Evolutionary conservation across 768 basidiomycete species (phyloP).

Genomic region (Ephemerocybe angulata): DNA sequence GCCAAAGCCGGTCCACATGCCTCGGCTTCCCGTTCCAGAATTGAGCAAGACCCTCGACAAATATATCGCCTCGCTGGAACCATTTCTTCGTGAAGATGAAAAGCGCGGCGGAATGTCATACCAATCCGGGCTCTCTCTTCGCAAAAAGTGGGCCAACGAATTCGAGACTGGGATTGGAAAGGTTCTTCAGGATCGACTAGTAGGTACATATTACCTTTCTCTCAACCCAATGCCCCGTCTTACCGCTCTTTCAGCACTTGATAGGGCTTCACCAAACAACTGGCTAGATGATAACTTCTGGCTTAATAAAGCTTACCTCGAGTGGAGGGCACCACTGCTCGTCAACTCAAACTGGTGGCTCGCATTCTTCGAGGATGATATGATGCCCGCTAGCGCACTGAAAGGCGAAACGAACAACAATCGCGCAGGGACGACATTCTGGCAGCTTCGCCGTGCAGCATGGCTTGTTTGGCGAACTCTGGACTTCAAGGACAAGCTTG

Average conservation of each 20-base stretch:
- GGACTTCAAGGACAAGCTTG: slow-evolving; percentile 65
- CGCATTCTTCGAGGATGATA: slow-evolving; percentile 70
- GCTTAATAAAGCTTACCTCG: slow-evolving; percentile 82
- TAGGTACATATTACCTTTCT: slow-evolving; percentile 46
- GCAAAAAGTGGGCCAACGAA: slow-evolving; percentile 59
- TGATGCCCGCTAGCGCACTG: slow-evolving; percentile 46
- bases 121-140: slow-evolving; percentile 47
- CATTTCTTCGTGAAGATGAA: slow-evolving; percentile 76
- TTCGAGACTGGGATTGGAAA: slow-evolving; percentile 71
- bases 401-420: slow-evolving; percentile 35
- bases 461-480: slow-evolving; percentile 74
- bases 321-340: slow-evolving; percentile 80
- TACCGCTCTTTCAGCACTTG: slow-evolving; percentile 53
- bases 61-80: slow-evolving; percentile 76
- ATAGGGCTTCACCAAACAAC: slow-evolving; percentile 78
- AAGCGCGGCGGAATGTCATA: slow-evolving; percentile 51
- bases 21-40: slow-evolving; percentile 80
- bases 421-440: slow-evolving; percentile 54
- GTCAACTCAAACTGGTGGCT: slow-evolving; percentile 98
- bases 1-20: slow-evolving; percentile 34
- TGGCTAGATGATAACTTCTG: slow-evolving; percentile 96
- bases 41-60: slow-evolving; percentile 69
- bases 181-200: slow-evolving; percentile 65
- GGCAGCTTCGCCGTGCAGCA: slow-evolving; percentile 84
- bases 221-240: slow-evolving; percentile 17